A percentile compares a stretch with the other conserved stretches of the same genome.
phyloP scores from a whole-genome alignment of 805 yeast species.

The Saccharomycopsis sp. region DNA sequence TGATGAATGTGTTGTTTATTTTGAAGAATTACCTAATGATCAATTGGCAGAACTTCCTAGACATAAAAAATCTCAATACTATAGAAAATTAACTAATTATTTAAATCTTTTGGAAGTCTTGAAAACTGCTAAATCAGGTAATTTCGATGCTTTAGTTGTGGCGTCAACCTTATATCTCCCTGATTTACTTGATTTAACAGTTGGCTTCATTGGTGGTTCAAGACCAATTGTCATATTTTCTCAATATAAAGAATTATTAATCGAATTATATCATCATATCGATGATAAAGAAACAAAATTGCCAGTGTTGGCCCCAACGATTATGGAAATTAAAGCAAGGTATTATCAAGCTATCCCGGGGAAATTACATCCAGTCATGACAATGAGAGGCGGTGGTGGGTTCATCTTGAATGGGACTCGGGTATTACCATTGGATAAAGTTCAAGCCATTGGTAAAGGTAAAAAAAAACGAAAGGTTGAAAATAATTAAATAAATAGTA shows the following conservation, averaged over 20 bases:
- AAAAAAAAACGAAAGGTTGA: slow-evolving; percentile 36
- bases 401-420: slow-evolving; percentile 71
- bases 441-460: slow-evolving; percentile 66
- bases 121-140: slow-evolving; percentile 40
- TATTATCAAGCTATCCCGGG: slow-evolving; percentile 92
- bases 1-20: slow-evolving; percentile 15
- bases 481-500: slow-evolving; percentile 22
- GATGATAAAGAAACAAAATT: slow-evolving; percentile 41
- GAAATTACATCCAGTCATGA: slow-evolving; percentile 91
- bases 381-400: slow-evolving; percentile 90
- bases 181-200: slow-evolving; percentile 51
- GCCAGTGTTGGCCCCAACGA: slow-evolving; percentile 73
- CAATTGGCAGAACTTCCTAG: slow-evolving; percentile 38
- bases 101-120: slow-evolving; percentile 35
- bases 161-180: slow-evolving; percentile 69
- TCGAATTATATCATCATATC: slow-evolving; percentile 66
- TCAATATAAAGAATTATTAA: slow-evolving; percentile 72
- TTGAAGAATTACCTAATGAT: slow-evolving; percentile 18
- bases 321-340: slow-evolving; percentile 75
- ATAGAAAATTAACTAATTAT: slow-evolving; percentile 45
- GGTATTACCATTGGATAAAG: slow-evolving; percentile 63
- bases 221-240: slow-evolving; percentile 79
- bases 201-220: slow-evolving; percentile 72
- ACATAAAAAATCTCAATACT: slow-evolving; percentile 57
- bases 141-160: slow-evolving; percentile 69